A percentile compares a stretch with the other conserved stretches of the same genome.
phyloP scores from a whole-genome alignment of 225 moss, liverwort and hornwort species.

The Neckera pumila region DNA sequence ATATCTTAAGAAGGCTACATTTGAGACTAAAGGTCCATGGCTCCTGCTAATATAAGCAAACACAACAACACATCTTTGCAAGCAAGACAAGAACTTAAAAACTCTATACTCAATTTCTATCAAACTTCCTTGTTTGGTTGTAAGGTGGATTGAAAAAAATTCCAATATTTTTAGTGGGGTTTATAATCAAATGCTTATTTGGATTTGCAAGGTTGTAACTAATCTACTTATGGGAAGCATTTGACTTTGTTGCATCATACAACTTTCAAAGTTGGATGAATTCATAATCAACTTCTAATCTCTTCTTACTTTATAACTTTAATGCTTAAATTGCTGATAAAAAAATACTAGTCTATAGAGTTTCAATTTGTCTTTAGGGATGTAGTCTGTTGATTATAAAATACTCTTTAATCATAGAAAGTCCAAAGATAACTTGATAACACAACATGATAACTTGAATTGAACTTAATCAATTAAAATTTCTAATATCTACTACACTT shows the following conservation, averaged over 20 bases:
- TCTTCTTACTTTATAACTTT: rapidly evolving
- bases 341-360: background rate
- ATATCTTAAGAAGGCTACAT: background rate
- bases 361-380: background rate
- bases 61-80: no score
- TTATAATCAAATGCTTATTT: background rate
- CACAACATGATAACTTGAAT: background rate
- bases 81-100: background rate
- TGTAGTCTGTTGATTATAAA: background rate
- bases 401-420: rapidly evolving
- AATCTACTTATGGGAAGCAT: background rate
- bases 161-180: background rate
- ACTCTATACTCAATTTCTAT: background rate
- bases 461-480: background rate
- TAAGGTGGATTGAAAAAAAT: background rate
- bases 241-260: background rate
- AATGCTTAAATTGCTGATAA: background rate
- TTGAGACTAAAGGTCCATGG: rapidly evolving
- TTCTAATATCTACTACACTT: background rate
- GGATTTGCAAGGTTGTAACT: background rate
- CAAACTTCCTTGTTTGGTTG: background rate
- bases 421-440: no score
- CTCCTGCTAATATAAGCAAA: background rate
- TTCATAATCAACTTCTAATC: background rate
- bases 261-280: background rate